Evolutionary conservation across 768 basidiomycete genomes (phyloP).

Genomic region (Tulasnella sp.): DNA sequence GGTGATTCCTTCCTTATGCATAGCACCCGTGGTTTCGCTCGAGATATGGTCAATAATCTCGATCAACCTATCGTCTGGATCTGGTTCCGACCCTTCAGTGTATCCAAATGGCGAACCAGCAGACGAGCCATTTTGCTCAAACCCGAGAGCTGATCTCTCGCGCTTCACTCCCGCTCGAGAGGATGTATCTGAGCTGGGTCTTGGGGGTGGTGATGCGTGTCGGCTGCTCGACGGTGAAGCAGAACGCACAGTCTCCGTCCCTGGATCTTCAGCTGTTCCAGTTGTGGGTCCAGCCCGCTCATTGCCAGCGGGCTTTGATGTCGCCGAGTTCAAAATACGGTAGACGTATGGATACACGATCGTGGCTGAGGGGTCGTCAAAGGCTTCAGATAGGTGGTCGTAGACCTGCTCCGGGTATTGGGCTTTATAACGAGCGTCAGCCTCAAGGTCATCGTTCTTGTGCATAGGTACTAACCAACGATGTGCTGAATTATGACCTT

Average conservation of each 20-base stretch:
- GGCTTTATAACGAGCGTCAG: conserved; percentile 41
- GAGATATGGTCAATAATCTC: conserved; percentile 83
- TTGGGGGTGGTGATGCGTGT: conserved; percentile 10
- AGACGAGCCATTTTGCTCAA: background rate
- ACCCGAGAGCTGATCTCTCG: conserved; percentile 3
- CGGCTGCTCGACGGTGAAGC: conserved; percentile 56
- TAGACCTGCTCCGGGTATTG: conserved; percentile 87
- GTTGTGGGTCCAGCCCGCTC: conserved; percentile 1
- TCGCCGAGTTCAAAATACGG: conserved; percentile 63
- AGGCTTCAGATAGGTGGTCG: conserved; percentile 81
- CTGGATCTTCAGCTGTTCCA: conserved; percentile 34
- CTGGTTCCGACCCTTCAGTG: conserved; percentile 60
- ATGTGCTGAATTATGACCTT: conserved; percentile 98
- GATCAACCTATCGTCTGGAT: conserved; percentile 78
- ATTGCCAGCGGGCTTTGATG: conserved; percentile 12
- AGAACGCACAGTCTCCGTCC: conserved; percentile 58
- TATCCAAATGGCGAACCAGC: background rate
- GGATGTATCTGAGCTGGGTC: conserved; percentile 36
- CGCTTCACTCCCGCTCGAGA: conserved; percentile 35
- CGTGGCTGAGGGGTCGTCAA: conserved; percentile 95
- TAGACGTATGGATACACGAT: conserved; percentile 96
- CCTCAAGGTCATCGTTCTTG: background rate
- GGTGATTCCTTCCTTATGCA: conserved; percentile 92
- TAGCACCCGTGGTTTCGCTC: conserved; percentile 79
- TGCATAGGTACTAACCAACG: conserved; percentile 62